phyloP scores from a whole-genome alignment of 2,329 filamentous ascomycete genomes.

The Exophiala sp. region DNA sequence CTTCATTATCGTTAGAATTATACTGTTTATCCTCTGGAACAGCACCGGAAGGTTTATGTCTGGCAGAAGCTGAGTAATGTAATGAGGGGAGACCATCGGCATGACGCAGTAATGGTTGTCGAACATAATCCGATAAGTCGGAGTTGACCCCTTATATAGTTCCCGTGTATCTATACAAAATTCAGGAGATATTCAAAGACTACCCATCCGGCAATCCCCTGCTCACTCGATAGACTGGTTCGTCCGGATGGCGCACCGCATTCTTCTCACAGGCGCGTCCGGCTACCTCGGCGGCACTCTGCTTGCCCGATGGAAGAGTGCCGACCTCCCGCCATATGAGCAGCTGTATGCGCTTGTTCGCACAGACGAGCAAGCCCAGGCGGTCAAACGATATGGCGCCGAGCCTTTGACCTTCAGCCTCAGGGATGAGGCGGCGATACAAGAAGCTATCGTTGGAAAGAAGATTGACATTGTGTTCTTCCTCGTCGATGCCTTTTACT shows the following conservation, averaged over 20 bases:
- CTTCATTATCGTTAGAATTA: no score
- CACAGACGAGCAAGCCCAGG: conserved; percentile 43
- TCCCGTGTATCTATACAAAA: no score
- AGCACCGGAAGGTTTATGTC: no score
- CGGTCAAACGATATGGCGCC: conserved; percentile 45
- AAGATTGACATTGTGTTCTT: conserved; percentile 50
- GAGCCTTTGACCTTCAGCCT: conserved; percentile 43
- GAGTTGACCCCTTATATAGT: no score
- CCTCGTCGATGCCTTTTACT: conserved; percentile 42
- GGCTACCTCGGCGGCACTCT: conserved; percentile 54
- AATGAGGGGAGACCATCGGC: no score
- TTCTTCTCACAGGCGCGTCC: conserved; percentile 50
- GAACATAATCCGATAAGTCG: no score
- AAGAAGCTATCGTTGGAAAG: conserved; percentile 38
- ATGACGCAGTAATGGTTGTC: no score
- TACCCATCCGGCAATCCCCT: no score
- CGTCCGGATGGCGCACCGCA: conserved; percentile 30
- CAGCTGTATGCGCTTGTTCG: conserved; percentile 50
- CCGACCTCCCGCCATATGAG: conserved; percentile 41
- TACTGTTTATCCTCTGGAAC: no score
- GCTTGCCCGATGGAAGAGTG: conserved; percentile 37
- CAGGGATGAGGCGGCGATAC: conserved; percentile 36
- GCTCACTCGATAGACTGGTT: not conserved
- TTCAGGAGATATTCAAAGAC: no score
- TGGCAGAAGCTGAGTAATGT: no score